phyloP scores from a whole-genome alignment of 2,329 filamentous ascomycete genomes.

The Hirsutella rhossiliensis region DNA sequence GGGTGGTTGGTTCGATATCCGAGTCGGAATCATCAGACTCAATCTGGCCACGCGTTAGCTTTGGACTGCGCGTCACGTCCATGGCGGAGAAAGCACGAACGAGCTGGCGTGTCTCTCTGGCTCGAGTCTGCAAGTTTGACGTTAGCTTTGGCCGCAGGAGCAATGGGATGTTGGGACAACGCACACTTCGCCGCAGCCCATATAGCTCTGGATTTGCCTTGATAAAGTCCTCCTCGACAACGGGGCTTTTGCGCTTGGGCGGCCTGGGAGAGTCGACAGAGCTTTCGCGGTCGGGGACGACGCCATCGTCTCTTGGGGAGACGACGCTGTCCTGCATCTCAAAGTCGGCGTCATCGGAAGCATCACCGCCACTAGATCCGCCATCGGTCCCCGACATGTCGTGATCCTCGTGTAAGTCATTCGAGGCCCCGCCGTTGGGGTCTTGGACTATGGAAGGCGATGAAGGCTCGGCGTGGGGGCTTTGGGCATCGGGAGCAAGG shows the following conservation, averaged over 20 bases:
- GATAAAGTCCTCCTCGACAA: conserved; percentile 73
- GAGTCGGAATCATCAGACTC: conserved; percentile 58
- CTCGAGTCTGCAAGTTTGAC: conserved; percentile 33
- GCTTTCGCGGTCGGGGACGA: conserved; percentile 46
- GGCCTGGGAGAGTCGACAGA: conserved; percentile 59
- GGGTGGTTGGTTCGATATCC: conserved; percentile 45
- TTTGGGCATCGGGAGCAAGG: conserved; percentile 62
- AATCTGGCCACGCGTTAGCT: conserved; percentile 20
- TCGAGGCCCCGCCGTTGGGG: conserved; percentile 27
- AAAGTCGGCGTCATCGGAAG: conserved; percentile 62
- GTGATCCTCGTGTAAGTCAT: conserved; percentile 25
- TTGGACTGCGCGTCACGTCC: neutral
- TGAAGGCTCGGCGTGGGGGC: conserved; percentile 37
- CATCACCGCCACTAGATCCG: conserved; percentile 39
- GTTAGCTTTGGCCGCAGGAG: conserved; percentile 16
- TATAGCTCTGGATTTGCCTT: conserved; percentile 89
- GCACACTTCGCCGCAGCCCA: conserved; percentile 83
- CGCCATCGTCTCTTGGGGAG: conserved; percentile 31
- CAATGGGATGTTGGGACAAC: conserved; percentile 20
- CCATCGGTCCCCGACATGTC: conserved; percentile 34
- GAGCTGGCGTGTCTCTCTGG: conserved; percentile 44
- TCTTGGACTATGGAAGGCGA: conserved; percentile 29
- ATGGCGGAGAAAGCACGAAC: conserved; percentile 27
- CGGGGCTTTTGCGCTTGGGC: conserved; percentile 58
- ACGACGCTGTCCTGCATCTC: conserved; percentile 52